Percentiles rank a stretch among this genome's conserved stretches.
Evolutionary conservation across 257 asterid species (phyloP).

Genomic region (Salvia rosmarinus): DNA sequence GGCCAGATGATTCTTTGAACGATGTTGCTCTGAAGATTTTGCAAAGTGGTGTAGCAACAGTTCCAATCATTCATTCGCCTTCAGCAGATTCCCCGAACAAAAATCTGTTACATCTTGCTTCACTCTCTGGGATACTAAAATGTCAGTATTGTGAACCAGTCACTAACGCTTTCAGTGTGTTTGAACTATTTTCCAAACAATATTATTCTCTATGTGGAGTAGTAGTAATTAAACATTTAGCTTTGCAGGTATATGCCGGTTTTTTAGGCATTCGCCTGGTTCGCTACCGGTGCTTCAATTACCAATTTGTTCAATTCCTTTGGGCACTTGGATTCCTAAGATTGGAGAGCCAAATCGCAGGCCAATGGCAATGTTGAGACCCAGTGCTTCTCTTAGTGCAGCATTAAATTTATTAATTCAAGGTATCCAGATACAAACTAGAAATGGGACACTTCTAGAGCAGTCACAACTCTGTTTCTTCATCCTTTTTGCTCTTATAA

Average conservation of each 20-base stretch:
- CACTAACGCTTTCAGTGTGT: background rate
- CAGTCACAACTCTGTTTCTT: background rate
- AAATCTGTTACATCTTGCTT: conserved; percentile 82
- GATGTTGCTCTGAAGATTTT: conserved; percentile 81
- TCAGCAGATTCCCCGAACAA: conserved; percentile 73
- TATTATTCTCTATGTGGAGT: conserved; percentile 2
- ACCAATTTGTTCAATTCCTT: conserved; percentile 71
- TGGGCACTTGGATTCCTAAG: conserved; percentile 96
- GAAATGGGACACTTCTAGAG: background rate
- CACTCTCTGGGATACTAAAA: conserved; percentile 84
- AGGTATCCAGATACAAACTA: conserved; percentile 48
- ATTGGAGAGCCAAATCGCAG: conserved; percentile 78
- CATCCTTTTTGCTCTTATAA: too few species aligned
- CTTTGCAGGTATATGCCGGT: conserved; percentile 77
- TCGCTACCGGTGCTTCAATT: conserved; percentile 79
- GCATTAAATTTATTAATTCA: conserved; percentile 82
- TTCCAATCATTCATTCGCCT: conserved; percentile 85
- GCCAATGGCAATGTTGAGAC: conserved; percentile 87
- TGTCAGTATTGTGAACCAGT: conserved; percentile 44
- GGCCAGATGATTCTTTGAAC: conserved; percentile 79
- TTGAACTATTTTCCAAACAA: background rate
- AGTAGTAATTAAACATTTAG: conserved; percentile 23
- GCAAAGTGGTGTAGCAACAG: conserved; percentile 74
- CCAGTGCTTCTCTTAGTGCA: conserved; percentile 80
- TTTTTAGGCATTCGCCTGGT: conserved; percentile 76